A percentile compares a stretch with the other conserved stretches of the same genome.
phyloP scores from a whole-genome alignment of 2,329 filamentous ascomycete species.

The Zymoseptoria pseudotritici region DNA sequence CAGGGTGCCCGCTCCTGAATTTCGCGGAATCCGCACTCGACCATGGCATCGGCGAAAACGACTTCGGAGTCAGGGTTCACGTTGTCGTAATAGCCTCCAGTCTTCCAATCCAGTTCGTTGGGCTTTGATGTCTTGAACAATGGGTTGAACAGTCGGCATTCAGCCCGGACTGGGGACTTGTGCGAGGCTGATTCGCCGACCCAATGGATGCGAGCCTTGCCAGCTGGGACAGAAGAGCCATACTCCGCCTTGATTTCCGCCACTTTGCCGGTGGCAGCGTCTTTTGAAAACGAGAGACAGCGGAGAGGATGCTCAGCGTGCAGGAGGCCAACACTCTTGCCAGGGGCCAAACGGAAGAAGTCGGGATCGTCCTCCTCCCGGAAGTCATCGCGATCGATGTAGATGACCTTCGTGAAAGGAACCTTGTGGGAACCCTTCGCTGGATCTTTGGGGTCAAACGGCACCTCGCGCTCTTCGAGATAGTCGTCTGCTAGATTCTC shows the following conservation, averaged over 20 bases:
- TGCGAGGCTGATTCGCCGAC: constrained; percentile 62
- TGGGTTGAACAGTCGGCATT: constrained; percentile 70
- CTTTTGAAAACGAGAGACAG: constrained; percentile 61
- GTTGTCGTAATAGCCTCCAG: constrained; percentile 74
- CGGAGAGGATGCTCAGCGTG: constrained; percentile 64
- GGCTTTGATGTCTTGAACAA: constrained; percentile 86
- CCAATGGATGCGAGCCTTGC: constrained; percentile 71
- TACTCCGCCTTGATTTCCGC: constrained; percentile 60
- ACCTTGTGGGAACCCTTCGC: constrained; percentile 55
- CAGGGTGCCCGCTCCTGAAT: constrained; percentile 67
- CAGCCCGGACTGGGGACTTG: constrained; percentile 53
- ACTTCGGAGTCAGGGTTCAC: constrained; percentile 79
- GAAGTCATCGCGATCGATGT: constrained; percentile 77
- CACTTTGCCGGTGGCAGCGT: constrained; percentile 56
- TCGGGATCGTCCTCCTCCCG: constrained; percentile 63
- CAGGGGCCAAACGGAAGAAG: constrained; percentile 71
- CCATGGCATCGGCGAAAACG: constrained; percentile 67
- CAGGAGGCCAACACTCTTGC: constrained; percentile 66
- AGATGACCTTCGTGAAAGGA: constrained; percentile 68
- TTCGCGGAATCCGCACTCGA: constrained; percentile 78
- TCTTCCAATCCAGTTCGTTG: constrained; percentile 56
- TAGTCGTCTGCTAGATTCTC: constrained; percentile 68
- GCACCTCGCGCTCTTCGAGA: constrained; percentile 56
- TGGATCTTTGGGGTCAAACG: constrained; percentile 76
- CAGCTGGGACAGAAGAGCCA: constrained; percentile 52